phyloP scores from a whole-genome alignment of 345 rosid species.

The Atalantia buxifolia region DNA sequence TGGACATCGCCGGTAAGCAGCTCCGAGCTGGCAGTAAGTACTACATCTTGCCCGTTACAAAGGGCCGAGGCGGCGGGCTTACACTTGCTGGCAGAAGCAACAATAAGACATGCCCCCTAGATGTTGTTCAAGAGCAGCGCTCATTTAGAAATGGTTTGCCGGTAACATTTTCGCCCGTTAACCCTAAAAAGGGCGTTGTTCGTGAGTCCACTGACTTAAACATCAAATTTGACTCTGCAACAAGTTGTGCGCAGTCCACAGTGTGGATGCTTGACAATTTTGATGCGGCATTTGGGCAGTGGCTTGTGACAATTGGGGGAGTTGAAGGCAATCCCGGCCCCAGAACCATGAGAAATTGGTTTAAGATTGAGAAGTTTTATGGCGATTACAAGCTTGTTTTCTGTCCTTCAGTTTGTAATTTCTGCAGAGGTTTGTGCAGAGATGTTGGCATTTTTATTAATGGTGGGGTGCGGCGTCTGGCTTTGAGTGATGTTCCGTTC shows the following conservation, averaged over 20 bases:
- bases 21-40: constrained; percentile 23
- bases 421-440: constrained; percentile 23
- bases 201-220: constrained; percentile 37
- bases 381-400: constrained; percentile 53
- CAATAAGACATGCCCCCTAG: constrained; percentile 26
- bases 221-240: constrained; percentile 40
- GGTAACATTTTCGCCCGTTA: constrained; percentile 29
- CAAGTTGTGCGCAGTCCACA: constrained; percentile 48
- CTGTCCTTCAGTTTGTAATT: constrained; percentile 58
- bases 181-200: constrained; percentile 17
- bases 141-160: constrained; percentile 33
- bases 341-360: constrained; percentile 49
- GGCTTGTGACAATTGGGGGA: constrained; percentile 48
- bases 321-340: constrained; percentile 57
- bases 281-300: constrained; percentile 39
- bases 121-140: constrained; percentile 25
- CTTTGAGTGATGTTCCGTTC: constrained; percentile 51
- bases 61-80: constrained; percentile 38
- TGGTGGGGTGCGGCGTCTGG: constrained; percentile 45
- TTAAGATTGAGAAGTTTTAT: constrained; percentile 50
- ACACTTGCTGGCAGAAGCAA: constrained; percentile 21
- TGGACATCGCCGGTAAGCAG: constrained; percentile 20
- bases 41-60: constrained; percentile 15
- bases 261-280: constrained; percentile 40
- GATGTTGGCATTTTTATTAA: constrained; percentile 53